Evolutionary conservation across 139 green algal genomes (phyloP), one percentile per base, ranked within the genome.

Genomic region (Yamagishiella unicocca): DNA sequence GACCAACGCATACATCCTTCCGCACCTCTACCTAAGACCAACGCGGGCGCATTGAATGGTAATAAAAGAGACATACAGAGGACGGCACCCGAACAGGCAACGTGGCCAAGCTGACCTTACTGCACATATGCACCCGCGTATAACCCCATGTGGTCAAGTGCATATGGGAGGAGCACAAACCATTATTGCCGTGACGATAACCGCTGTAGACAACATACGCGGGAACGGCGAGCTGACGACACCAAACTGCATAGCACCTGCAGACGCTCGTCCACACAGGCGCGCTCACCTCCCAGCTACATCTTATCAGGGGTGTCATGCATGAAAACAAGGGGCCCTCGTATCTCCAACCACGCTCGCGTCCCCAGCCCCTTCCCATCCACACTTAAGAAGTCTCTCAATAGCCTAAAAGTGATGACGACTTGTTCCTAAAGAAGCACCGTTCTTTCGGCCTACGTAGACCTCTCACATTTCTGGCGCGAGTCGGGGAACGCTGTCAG

Each of bases 31-130:
- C 70, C 70, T 78, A 78, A 12, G 40, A 46, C 67, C 67, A 27
- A 38, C 38, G 14, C 70, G 54, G 70, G 70, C 70, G 38, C 50
- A 78, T 62, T 80, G 42, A 80, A 80, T 80, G 7, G 71, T 79
- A 79, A 72, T 72, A 80, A 64, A 80, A 80, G 45, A 64, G 72
- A 62, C 29, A 80, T 46, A 80, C 45, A 80, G 43, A 62, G 72
- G 29, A 61, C 38, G 42, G 21, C 27, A 14, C 70, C 40, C 5
- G 10, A 55, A 53, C 31, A 78, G 70, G 70, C 70, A 55, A 78
- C 40, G 70, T 55, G 70, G 70, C 70, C 54, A 78, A 78, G 67
- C 70, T 53, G 37, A 78, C 42, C 38, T 78, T 78, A 78, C 70
- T 78, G 70, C 37, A 78, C 54, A 78, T 78, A 38, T 78, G 70